Conservation (phyloP, 2,329 filamentous ascomycete genomes). For the Thermomyces lanuginosus region DNA sequence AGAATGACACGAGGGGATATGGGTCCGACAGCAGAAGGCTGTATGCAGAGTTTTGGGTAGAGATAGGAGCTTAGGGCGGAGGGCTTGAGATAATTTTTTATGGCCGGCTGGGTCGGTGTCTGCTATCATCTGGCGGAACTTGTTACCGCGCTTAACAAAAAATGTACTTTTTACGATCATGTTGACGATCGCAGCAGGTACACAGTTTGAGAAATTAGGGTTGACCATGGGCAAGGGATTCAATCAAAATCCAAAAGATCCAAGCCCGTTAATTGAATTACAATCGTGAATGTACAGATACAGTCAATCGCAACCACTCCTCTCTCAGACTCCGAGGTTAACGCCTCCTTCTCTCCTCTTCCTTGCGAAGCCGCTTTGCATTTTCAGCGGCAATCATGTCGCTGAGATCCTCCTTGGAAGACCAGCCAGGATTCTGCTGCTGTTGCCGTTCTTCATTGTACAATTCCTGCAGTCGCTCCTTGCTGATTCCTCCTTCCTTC, state of each 20-base stretch:
- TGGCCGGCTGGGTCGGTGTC: too few species aligned
- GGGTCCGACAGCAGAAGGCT: slow-evolving; percentile 1
- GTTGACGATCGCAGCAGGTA: too few species aligned
- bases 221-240: too few species aligned
- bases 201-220: too few species aligned
- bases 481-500: slow-evolving; percentile 59
- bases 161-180: too few species aligned
- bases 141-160: too few species aligned
- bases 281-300: background rate
- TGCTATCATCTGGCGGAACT: too few species aligned
- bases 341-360: slow-evolving; percentile 57
- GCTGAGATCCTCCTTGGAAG: slow-evolving; percentile 74
- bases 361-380: slow-evolving; percentile 75
- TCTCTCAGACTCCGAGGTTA: background rate
- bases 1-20: background rate
- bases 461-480: slow-evolving; percentile 62
- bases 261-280: too few species aligned
- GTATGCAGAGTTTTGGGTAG: background rate
- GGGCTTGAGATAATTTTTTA: background rate
- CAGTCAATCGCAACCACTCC: background rate
- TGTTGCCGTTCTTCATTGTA: slow-evolving; percentile 58
- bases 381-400: slow-evolving; percentile 94
- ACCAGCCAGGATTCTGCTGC: slow-evolving; percentile 55
- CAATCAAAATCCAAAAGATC: too few species aligned
- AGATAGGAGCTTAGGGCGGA: background rate